These are phyloP conservation scores for Saccharomyces hybrid DNA, from an alignment of 1,139 yeast genomes.

Conservation along the genomic window DNA sequence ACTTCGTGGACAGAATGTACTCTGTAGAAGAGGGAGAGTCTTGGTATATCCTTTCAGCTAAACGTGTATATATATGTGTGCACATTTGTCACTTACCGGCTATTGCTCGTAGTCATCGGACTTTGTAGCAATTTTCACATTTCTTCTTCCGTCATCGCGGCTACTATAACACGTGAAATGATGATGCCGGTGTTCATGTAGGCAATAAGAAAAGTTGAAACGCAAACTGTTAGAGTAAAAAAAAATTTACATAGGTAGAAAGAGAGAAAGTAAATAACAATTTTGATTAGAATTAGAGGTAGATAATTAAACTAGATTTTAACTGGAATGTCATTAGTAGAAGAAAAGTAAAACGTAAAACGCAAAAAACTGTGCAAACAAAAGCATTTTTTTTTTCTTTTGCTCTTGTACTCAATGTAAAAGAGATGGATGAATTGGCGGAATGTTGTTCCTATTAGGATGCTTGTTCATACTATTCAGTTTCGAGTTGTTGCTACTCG, in stretches of 20 bases:
- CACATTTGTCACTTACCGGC: not conserved
- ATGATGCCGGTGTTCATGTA: not conserved
- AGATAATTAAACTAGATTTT: not conserved
- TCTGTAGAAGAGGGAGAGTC: not conserved
- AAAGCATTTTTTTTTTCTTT: not conserved
- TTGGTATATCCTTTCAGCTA: not conserved
- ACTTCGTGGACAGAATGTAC: not conserved
- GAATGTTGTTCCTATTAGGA: conserved; percentile 9
- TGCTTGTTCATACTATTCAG: conserved; percentile 6
- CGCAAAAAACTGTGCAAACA: not conserved
- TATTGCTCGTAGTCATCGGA: not conserved
- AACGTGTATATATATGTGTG: not conserved
- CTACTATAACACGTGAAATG: not conserved
- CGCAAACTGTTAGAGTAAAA: not conserved
- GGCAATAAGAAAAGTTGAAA: not conserved
- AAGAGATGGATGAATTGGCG: conserved; percentile 19
- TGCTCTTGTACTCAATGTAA: conserved; percentile 8
- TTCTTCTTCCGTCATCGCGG: not conserved
- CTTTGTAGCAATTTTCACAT: not conserved
- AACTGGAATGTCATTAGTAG: not conserved
- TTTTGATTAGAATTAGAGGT: not conserved
- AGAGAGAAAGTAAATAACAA: not conserved
- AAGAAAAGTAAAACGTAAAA: not conserved
- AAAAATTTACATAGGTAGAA: not conserved
- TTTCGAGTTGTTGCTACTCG: conserved; percentile 7